A percentile compares a stretch with the other conserved stretches of the same genome.
phyloP scores from a whole-genome alignment of 1,284 basidiomycete species.

The Rugosomyces carneus region DNA sequence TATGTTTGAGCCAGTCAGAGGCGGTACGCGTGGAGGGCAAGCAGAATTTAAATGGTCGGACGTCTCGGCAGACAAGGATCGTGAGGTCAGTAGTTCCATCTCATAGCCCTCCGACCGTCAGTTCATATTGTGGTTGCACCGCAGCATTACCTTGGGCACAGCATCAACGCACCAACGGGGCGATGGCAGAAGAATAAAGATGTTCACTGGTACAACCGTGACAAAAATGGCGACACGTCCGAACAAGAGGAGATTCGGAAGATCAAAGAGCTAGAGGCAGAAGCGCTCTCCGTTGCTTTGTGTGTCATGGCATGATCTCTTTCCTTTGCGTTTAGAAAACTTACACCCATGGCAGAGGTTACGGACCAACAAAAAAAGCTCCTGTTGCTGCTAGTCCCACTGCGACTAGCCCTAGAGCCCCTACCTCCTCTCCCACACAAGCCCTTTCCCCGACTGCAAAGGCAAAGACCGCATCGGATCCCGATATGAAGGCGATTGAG shows the following conservation, averaged over 20 bases:
- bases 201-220: constrained; percentile 87
- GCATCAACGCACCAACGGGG: constrained; percentile 88
- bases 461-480: constrained; percentile 18
- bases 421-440: constrained; percentile 27
- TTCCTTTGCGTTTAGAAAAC: not conserved
- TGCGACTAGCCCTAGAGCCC: constrained; percentile 18
- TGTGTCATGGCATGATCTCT: constrained; percentile 30
- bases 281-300: constrained; percentile 78
- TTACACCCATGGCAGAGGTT: constrained; percentile 42
- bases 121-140: too few relatives aligned
- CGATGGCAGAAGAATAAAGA: constrained; percentile 96
- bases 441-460: constrained; percentile 16
- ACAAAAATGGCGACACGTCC: constrained; percentile 36
- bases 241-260: constrained; percentile 72
- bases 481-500: constrained; percentile 30
- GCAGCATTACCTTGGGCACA: constrained; percentile 87
- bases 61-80: constrained; percentile 85
- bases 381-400: constrained; percentile 10
- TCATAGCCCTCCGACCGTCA: not conserved
- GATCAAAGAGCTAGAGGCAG: constrained; percentile 83
- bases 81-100: constrained; percentile 54
- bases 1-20: constrained; percentile 79
- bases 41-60: constrained; percentile 92
- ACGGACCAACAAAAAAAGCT: constrained; percentile 46
- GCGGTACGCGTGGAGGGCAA: constrained; percentile 83